Evolutionary conservation across 208 protist genomes (phyloP).

Genomic region (Trypanosoma lewisi): DNA sequence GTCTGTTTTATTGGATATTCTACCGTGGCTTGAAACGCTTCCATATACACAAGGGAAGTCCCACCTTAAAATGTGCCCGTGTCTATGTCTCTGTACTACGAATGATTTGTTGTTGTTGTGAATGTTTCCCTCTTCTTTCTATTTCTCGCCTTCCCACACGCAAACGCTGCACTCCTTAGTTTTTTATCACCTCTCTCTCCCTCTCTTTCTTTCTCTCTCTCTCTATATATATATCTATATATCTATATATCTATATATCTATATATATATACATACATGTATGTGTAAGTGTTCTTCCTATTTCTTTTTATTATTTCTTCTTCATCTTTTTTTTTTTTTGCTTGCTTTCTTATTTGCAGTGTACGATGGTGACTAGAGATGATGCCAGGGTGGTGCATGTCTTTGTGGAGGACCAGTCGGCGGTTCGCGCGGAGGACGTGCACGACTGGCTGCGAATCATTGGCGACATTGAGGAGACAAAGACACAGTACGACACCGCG

Average conservation of each 20-base stretch:
- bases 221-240: too few relatives aligned
- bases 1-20: neutral
- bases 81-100: neutral
- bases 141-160: too few relatives aligned
- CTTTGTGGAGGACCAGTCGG: slow-evolving; percentile 39
- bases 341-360: neutral
- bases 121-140: neutral
- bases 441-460: slow-evolving; percentile 72
- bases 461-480: slow-evolving; percentile 58
- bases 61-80: neutral
- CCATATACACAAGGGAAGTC: too few relatives aligned
- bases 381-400: slow-evolving; percentile 53
- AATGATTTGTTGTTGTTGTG: neutral
- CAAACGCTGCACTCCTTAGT: too few relatives aligned
- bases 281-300: slow-evolving; percentile 2
- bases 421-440: slow-evolving; percentile 57
- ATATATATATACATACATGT: too few relatives aligned
- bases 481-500: slow-evolving; percentile 71
- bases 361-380: slow-evolving; percentile 21
- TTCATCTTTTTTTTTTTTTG: neutral
- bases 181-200: too few relatives aligned
- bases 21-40: too few relatives aligned
- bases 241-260: too few relatives aligned
- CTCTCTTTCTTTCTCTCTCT: too few relatives aligned
- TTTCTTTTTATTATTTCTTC: slow-evolving; percentile 4